Base-by-base conservation (phyloP, 441 rosid species). In the Pelargonium fulgidum region DNA sequence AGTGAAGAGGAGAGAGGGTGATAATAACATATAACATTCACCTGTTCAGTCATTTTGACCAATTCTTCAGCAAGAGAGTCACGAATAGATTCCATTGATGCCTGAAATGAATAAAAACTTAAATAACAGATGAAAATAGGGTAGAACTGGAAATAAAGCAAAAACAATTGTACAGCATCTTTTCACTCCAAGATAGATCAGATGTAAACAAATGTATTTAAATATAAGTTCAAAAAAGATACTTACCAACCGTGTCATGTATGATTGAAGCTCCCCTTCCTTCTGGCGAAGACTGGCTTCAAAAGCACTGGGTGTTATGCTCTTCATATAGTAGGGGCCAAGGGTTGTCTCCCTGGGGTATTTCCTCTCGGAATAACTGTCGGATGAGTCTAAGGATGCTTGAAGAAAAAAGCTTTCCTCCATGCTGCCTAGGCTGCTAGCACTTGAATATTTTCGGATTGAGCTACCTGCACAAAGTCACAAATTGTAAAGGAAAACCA, bases 251-350 rank as follows among this genome's bases (percentile, higher is more conserved):
- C 96, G 99, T 70, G 99, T 90, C 89, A 89, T 86, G 76, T 92
- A 94, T 11, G 98, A 92, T 20, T 96, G 92, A 80, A 94, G 91
- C 82, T 94, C 99, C 22, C 99, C 98, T 85, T 94, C 98, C 85
- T 94, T 94, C 82, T 92, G 98, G 66, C 92, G 93, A 82, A 92
- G 97, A 58, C 96, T 82, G 62, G 94, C 82, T 78, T 94, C 98
- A 82, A 89, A 92, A 77, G 97, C 84, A 81, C 89, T 85, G 36
- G 94, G 89, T 67, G 92, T 94, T 83, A 92, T 85, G 85, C 93
- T 90, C 86, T 86, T 94, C 91, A 90, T 82, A 80, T 81, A 86
- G 84, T 84, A 89, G 10, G 97, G 87, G 82, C 86, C 90, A 81
- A 87, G 67, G 33, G 84, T 81, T 70, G 84, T 81, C 77, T 87